phyloP scores from a whole-genome alignment of 2,329 filamentous ascomycete genomes.

The Penicillium psychrosexuale region DNA sequence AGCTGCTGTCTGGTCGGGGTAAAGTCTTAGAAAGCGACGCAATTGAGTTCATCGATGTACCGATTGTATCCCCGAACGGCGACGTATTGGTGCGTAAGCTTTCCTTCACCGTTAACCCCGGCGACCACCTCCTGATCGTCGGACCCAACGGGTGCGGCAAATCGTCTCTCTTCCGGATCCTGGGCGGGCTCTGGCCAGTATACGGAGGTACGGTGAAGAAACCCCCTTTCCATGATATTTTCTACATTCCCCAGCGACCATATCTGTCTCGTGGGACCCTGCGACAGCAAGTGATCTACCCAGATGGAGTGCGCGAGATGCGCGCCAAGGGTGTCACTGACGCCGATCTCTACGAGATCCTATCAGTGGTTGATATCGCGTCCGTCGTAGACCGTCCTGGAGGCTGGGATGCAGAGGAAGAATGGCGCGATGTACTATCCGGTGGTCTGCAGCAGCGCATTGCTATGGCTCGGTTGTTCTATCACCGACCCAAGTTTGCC shows the following conservation, averaged over 20 bases:
- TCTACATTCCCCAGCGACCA: conserved; percentile 95
- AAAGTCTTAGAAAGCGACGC: conserved; percentile 75
- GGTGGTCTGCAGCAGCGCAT: conserved; percentile 93
- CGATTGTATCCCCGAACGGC: conserved; percentile 94
- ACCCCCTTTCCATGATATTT: conserved; percentile 87
- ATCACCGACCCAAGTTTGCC: conserved; percentile 87
- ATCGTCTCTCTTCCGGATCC: conserved; percentile 90
- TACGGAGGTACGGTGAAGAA: conserved; percentile 93
- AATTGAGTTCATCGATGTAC: conserved; percentile 83
- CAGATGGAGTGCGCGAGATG: conserved; percentile 84
- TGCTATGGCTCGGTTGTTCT: conserved; percentile 93
- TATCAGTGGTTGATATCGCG: conserved; percentile 77
- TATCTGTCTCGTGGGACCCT: conserved; percentile 88
- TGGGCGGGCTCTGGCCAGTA: conserved; percentile 95
- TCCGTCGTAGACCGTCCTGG: conserved; percentile 74
- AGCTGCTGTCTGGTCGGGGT: conserved; percentile 77
- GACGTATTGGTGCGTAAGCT: conserved; percentile 84
- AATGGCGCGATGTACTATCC: conserved; percentile 93
- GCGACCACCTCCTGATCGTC: conserved; percentile 89
- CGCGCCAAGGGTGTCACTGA: conserved; percentile 80
- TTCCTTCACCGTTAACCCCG: conserved; percentile 80
- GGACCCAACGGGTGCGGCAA: conserved; percentile 98
- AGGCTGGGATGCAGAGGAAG: conserved; percentile 90
- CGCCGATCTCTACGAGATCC: conserved; percentile 70
- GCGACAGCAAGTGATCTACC: conserved; percentile 96